Evolutionary conservation across 495 filamentous ascomycete species (phyloP).

Genomic region (Neurospora intermedia): DNA sequence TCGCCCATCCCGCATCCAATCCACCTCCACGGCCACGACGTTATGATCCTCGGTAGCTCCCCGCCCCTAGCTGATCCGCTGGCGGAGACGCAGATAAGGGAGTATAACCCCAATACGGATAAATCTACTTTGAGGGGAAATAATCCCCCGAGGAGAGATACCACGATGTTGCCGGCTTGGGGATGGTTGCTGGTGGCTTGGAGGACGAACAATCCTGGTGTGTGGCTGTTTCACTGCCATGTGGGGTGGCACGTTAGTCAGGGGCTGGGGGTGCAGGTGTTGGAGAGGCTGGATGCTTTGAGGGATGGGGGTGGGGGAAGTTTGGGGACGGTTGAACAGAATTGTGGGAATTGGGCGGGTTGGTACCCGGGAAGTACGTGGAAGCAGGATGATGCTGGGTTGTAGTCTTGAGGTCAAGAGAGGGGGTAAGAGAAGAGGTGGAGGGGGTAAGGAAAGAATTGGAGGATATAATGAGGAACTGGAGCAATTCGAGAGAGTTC

Average conservation of each 20-base stretch:
- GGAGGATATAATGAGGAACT: neutral
- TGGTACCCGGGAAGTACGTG: neutral
- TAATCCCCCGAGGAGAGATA: slow-evolving; percentile 49
- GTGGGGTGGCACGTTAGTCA: slow-evolving; percentile 39
- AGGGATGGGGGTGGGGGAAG: neutral
- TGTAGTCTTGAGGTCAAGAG: neutral
- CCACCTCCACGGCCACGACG: slow-evolving; percentile 44
- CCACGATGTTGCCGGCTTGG: slow-evolving; percentile 40
- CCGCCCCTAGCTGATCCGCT: slow-evolving; percentile 8
- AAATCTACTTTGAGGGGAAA: slow-evolving; percentile 17
- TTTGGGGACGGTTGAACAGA: neutral
- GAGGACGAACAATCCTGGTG: slow-evolving; percentile 28
- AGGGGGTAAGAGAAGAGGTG: neutral
- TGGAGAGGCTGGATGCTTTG: slow-evolving; percentile 16
- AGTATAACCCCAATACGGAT: slow-evolving; percentile 22
- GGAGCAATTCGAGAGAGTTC: neutral
- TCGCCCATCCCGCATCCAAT: slow-evolving; percentile 37
- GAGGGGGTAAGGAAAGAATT: neutral
- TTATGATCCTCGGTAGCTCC: slow-evolving; percentile 41
- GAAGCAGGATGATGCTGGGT: neutral
- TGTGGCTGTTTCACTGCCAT: slow-evolving; percentile 34
- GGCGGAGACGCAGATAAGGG: slow-evolving; percentile 2
- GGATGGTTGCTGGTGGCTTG: slow-evolving; percentile 41
- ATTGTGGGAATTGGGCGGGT: neutral
- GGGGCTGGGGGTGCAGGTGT: slow-evolving; percentile 34